These are phyloP conservation scores for Globisporangium radiosum DNA, from an alignment of 352 stramenopile species.

Conservation along the genomic window DNA sequence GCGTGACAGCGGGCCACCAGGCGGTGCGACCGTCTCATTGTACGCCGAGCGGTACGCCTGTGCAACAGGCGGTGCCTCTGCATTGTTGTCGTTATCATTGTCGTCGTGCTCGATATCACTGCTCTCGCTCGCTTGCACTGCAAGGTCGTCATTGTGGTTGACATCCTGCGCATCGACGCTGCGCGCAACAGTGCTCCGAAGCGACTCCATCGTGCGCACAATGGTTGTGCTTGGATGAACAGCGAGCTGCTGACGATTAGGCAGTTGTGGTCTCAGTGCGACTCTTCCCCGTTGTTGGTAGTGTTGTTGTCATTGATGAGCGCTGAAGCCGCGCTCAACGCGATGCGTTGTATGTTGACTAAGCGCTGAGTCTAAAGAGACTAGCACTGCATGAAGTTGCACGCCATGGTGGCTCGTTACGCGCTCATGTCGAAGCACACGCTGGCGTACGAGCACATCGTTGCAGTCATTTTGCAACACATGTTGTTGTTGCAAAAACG, in stretches of 20 bases:
- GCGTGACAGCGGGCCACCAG: constrained; percentile 27
- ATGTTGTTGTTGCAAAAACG: neutral
- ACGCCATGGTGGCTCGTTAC: too few species aligned
- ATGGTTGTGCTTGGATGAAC: too few species aligned
- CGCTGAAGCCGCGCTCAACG: too few species aligned
- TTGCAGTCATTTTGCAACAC: neutral
- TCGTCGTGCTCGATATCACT: neutral
- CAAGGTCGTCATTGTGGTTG: neutral
- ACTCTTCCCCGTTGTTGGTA: neutral
- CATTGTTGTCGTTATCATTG: neutral
- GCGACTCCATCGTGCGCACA: neutral
- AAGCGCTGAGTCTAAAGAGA: too few species aligned
- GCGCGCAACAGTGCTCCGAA: neutral
- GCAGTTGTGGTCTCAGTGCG: neutral
- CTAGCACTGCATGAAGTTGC: too few species aligned
- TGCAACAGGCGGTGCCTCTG: constrained; percentile 1
- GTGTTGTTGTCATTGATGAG: too few species aligned
- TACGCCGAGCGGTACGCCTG: constrained; percentile 41
- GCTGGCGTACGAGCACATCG: neutral
- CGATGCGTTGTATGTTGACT: too few species aligned
- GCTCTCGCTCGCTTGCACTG: neutral
- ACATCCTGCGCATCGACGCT: neutral
- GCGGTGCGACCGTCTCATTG: constrained; percentile 53
- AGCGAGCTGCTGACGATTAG: neutral
- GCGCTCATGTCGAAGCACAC: neutral